Evolutionary conservation across 1,284 basidiomycete species (phyloP).

Genomic region (Papiliotrema fonsecae): DNA sequence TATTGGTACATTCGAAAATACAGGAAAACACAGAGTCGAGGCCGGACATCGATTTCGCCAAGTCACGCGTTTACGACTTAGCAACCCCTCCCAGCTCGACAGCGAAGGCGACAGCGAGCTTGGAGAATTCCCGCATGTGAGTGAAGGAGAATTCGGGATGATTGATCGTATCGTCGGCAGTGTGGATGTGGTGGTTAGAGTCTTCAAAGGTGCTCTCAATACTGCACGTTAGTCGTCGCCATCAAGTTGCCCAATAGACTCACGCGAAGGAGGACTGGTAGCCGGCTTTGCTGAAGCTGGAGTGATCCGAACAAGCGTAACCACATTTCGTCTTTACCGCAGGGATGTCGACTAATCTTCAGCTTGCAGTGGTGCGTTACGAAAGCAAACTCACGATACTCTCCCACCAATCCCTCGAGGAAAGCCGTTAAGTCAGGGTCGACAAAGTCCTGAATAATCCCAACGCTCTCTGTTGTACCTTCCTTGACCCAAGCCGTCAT

Average conservation of each 20-base stretch:
- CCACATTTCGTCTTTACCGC: constrained; percentile 63
- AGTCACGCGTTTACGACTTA: neutral
- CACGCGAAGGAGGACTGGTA: constrained; percentile 80
- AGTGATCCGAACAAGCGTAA: constrained; percentile 83
- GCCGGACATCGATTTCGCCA: too few species aligned
- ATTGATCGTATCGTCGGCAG: constrained; percentile 72
- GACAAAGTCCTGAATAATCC: constrained; percentile 84
- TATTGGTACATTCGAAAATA: neutral
- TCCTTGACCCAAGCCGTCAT: constrained; percentile 96
- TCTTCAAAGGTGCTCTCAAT: constrained; percentile 49
- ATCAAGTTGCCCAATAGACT: constrained; percentile 18
- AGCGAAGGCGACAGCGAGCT: constrained; percentile 77
- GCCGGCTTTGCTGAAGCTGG: constrained; percentile 79
- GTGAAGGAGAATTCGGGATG: constrained; percentile 75
- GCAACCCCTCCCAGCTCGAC: constrained; percentile 59
- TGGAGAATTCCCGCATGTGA: constrained; percentile 65
- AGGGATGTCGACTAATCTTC: constrained; percentile 39
- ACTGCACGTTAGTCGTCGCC: constrained; percentile 10
- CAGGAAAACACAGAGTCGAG: too few species aligned
- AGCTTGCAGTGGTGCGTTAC: constrained; percentile 5
- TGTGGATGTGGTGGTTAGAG: constrained; percentile 75
- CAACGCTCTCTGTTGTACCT: constrained; percentile 80
- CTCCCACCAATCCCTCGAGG: constrained; percentile 64
- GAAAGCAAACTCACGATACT: constrained; percentile 55
- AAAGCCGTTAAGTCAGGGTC: constrained; percentile 65